These are phyloP conservation scores for Colletotrichum phormii DNA, from an alignment of 2,329 filamentous ascomycete genomes.

Conservation along the genomic window DNA sequence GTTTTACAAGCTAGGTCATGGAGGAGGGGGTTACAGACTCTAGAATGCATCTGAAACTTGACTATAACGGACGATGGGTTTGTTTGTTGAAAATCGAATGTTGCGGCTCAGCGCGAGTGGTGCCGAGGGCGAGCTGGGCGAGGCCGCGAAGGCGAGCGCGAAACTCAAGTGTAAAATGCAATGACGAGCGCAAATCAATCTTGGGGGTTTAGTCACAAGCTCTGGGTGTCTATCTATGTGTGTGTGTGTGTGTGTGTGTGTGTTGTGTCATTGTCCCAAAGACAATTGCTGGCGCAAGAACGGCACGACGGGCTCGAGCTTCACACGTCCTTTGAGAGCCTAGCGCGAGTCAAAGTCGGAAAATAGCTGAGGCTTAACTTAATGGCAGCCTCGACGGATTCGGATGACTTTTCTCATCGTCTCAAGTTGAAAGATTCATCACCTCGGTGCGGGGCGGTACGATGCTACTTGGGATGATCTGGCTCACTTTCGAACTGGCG, in stretches of 20 bases:
- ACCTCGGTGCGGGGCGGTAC: background rate
- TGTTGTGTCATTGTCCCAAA: background rate
- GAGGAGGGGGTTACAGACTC: background rate
- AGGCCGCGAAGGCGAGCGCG: background rate
- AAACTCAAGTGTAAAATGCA: background rate
- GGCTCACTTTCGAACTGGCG: background rate
- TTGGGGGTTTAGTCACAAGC: background rate
- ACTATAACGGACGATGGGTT: background rate
- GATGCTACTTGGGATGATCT: background rate
- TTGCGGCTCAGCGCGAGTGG: background rate
- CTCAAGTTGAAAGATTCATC: background rate
- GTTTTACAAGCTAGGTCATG: background rate
- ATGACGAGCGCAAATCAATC: background rate
- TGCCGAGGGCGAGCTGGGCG: background rate
- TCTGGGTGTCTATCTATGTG: background rate
- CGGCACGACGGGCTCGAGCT: background rate
- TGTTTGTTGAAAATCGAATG: background rate
- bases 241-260: no score
- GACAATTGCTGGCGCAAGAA: background rate
- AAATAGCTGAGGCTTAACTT: background rate
- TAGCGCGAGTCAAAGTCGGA: background rate
- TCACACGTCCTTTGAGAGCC: background rate
- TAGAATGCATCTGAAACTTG: background rate
- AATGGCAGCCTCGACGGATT: background rate
- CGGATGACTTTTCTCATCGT: background rate